These are phyloP conservation scores for Lizonia empirigonia DNA, from an alignment of 2,329 filamentous ascomycete species.

Conservation along the genomic window DNA sequence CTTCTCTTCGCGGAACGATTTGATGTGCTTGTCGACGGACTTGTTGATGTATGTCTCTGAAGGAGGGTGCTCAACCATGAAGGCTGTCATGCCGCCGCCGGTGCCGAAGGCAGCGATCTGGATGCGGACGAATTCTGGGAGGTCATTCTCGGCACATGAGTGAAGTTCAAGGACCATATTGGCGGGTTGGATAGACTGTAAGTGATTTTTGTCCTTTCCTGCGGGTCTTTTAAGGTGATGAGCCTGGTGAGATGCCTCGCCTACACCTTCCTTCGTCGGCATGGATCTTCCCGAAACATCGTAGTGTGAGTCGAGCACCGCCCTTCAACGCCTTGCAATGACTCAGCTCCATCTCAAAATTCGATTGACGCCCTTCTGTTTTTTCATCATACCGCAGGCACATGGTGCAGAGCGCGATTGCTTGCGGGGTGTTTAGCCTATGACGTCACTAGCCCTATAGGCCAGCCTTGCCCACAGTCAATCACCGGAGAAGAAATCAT, in stretches of 20 bases:
- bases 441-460: neutral
- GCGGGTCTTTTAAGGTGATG: conserved; percentile 8
- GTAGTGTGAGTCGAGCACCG: neutral
- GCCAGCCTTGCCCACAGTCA: neutral
- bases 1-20: conserved; percentile 32
- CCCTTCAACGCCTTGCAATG: conserved; percentile 7
- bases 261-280: conserved; percentile 6
- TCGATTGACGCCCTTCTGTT: neutral
- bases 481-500: neutral
- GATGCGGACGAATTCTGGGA: conserved; percentile 37
- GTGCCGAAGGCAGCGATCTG: conserved; percentile 36
- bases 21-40: conserved; percentile 32
- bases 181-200: neutral
- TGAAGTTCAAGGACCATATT: conserved; percentile 46
- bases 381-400: neutral
- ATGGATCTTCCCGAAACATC: neutral
- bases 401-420: neutral
- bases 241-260: neutral
- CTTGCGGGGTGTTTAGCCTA: conserved; percentile 1
- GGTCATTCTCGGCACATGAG: conserved; percentile 33
- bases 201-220: neutral
- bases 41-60: conserved; percentile 28
- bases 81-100: conserved; percentile 33
- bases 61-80: conserved; percentile 27
- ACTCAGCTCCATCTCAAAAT: neutral